phyloP scores from a whole-genome alignment of 306 rosid genomes.

The Echinosophora koreensis region DNA sequence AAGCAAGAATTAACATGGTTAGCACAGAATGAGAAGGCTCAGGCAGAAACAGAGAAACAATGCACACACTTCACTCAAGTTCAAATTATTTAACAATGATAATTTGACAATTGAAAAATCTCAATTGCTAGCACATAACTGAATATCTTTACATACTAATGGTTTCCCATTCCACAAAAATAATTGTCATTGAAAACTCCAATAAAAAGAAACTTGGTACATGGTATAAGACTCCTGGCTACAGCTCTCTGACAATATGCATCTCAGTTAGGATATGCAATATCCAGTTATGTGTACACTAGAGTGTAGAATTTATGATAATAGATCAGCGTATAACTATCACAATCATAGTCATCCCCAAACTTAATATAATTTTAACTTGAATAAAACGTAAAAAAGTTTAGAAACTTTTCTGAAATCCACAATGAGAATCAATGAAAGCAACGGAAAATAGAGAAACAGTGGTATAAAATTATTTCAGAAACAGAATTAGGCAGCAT shows the following conservation, averaged over 20 bases:
- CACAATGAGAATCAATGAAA: conserved; percentile 3
- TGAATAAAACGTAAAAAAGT: background rate
- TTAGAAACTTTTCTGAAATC: background rate
- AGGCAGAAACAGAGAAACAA: conserved; percentile 6
- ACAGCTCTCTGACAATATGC: background rate
- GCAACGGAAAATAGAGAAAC: background rate
- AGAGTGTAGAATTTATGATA: background rate
- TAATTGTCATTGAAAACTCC: background rate
- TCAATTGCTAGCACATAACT: conserved; percentile 7
- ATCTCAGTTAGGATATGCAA: background rate
- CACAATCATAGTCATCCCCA: background rate
- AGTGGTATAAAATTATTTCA: background rate
- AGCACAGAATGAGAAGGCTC: background rate
- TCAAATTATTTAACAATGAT: background rate
- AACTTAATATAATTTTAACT: background rate
- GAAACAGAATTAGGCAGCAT: conserved; percentile 17
- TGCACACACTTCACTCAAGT: background rate
- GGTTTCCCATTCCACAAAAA: conserved; percentile 11
- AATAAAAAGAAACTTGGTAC: background rate
- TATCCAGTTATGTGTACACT: background rate
- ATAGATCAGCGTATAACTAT: background rate
- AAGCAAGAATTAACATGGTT: background rate
- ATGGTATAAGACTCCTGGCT: background rate
- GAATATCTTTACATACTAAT: conserved; percentile 8
- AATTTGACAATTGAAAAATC: conserved; percentile 15